Base-by-base conservation (phyloP, 2,329 filamentous ascomycete species). In the Blumeria graminis region DNA sequence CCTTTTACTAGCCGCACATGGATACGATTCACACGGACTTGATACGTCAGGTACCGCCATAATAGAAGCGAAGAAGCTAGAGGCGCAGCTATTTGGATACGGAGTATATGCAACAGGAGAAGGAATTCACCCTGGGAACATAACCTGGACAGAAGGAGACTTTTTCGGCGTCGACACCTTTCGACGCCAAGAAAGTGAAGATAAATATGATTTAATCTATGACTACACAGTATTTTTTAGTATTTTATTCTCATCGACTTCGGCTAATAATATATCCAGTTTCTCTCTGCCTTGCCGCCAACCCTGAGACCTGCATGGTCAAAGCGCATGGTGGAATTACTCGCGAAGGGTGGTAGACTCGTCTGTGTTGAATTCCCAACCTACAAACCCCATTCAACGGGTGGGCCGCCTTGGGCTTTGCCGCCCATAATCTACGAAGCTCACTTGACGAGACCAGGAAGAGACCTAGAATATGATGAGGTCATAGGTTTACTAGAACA, bases 331-430 rank as follows among this genome's bases (percentile, higher is more conserved):
- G 62, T 68, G 13, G 65, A 72, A 41, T 70, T 81, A 41, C 69
- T 82, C 34, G 61, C 68, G 18, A 70, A 71, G 6, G 63, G 65
- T 62, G 77, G 77, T 22, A 70, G 73, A 39, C 69, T 82, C 32
- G 65, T 82, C 55, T 81, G 78, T 68, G 74, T 94, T 59, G 86
- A 94, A 66, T 93, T 84, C 66, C 87, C 87, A 9, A 79, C 82
- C 0, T 75, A 77, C 59, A 92, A 89, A 66, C 73, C 78, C 45
- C 74, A 81, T 9, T 72, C 71, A 10, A 72, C 75, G 9, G 74
- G 74, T 9, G 86, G 87, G 0, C 86, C 87, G 11, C 86, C 87
- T 1, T 89, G 78, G 74, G 78, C 80, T 7, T 69, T 86, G 43
- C 76, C 78, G 11, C 75, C 83, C 0, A 75, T 79, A 58, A 76